Percentiles rank a stretch among this genome's conserved stretches.
phyloP scores from a whole-genome alignment of 2,329 filamentous ascomycete species.

The Orbilia oligospora region DNA sequence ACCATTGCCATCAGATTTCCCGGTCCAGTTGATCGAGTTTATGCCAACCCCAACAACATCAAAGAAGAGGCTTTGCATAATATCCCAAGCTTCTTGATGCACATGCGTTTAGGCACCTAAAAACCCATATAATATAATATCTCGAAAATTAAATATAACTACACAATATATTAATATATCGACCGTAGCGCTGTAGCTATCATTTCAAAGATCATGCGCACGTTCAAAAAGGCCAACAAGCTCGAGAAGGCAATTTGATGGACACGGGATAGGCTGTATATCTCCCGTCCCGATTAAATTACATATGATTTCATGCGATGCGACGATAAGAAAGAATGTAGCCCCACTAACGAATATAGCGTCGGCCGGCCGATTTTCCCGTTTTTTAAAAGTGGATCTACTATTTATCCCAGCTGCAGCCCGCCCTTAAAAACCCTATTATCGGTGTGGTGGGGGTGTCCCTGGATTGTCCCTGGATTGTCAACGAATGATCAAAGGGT shows the following conservation, averaged over 20 bases:
- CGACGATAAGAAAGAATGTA: not conserved
- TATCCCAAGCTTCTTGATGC: not conserved
- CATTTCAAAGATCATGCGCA: not conserved
- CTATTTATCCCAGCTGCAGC: no score
- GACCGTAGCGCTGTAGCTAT: no score
- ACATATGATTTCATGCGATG: not conserved
- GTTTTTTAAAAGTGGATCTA: no score
- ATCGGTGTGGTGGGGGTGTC: not conserved
- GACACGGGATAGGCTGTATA: not conserved
- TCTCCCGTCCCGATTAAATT: conserved; percentile 1
- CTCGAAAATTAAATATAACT: no score
- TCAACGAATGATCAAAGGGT: not conserved
- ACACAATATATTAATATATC: no score
- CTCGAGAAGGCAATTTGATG: not conserved
- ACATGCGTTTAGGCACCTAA: not conserved
- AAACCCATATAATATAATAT: not conserved
- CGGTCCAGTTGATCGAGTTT: not conserved
- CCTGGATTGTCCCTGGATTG: not conserved
- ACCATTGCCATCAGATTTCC: not conserved
- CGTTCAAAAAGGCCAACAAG: not conserved
- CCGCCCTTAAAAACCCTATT: no score
- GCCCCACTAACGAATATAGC: not conserved
- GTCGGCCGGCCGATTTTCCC: not conserved
- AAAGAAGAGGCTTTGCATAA: not conserved
- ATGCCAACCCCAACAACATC: not conserved